Evolutionary conservation across 2,329 filamentous ascomycete species (phyloP), one percentile per base, ranked within the genome.

Genomic region (Beauveria rudraprayagi): DNA sequence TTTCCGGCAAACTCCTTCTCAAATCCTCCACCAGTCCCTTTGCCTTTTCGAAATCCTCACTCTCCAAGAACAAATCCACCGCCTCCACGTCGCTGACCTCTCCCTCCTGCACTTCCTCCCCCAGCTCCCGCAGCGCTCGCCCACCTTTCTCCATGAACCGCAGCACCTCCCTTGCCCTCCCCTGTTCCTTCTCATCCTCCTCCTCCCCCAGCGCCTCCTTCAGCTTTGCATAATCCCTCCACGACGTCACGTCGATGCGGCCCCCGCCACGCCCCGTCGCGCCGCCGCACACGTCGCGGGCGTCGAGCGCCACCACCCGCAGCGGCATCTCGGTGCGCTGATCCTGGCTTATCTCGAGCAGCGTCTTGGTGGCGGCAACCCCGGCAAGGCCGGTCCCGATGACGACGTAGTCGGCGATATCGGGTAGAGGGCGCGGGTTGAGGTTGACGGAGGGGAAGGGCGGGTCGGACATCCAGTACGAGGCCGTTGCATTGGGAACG

Each of bases 311-410:
- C 2, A 79, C 72, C 5, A 83, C 69, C 19, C 64, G 62, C 50
- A 60, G 50, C 57, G 57, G 57, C 56, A 57, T 54, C 43, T 61
- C 51, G n/a, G 59, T 54, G 30, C 43, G 50, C 55, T 59, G 41
- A 17, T 48, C 22, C 3, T 24, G 44, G 1, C 68, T 67, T 0
- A 73, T 57, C 19, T 72, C 70, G 0, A 71, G 65, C 3, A 71
- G 61, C 0, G 68, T 66, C 60, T 65, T 72, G 1, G 66, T 67
- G 1, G 69, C 64, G 1, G 70, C 66, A 5, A 73, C 75, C 10
- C 75, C 80, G 1, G 80, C 78, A 62, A 84, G 83, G 1, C 82
- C 83, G 41, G 80, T 83, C 24, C 82, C 81, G 63, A 84, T 77
- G 46, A 84, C 75, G 19, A 80, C 76, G 2, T 82, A 68, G 61